Evolutionary conservation across 2,329 filamentous ascomycete genomes (phyloP).

Genomic region (Didymella lethalis): DNA sequence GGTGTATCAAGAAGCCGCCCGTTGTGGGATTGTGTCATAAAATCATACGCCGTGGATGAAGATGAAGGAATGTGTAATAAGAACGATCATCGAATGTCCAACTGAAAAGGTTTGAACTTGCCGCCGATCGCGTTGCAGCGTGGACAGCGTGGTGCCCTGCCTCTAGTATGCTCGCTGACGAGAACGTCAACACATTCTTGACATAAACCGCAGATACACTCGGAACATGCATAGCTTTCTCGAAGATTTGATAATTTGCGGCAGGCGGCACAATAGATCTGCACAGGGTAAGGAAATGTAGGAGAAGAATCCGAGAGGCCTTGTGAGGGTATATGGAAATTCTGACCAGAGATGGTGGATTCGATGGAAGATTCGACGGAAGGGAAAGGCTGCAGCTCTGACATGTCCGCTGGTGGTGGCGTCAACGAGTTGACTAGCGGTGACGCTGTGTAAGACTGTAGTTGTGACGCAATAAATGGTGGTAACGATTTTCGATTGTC

Average conservation of each 20-base stretch:
- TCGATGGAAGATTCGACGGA: conserved; percentile 85
- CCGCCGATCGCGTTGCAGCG: conserved; percentile 80
- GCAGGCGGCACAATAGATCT: conserved; percentile 93
- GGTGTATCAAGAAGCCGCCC: conserved; percentile 13
- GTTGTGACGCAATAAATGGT: conserved; percentile 60
- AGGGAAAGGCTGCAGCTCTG: conserved; percentile 75
- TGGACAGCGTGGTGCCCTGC: conserved; percentile 75
- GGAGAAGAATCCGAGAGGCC: conserved; percentile 69
- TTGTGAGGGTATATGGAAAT: conserved; percentile 65
- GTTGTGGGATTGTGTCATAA: conserved; percentile 12
- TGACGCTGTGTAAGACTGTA: conserved; percentile 81
- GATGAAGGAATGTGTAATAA: conserved; percentile 16
- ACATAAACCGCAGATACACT: conserved; percentile 94
- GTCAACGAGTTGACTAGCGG: conserved; percentile 90
- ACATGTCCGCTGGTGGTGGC: conserved; percentile 67
- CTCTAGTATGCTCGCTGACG: conserved; percentile 74
- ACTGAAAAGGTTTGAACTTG: conserved; percentile 83
- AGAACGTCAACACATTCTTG: conserved; percentile 84
- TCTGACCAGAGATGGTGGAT: conserved; percentile 72
- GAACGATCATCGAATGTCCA: conserved; percentile 73
- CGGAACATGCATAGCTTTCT: conserved; percentile 91
- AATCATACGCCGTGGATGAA: conserved; percentile 24
- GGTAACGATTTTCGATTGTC: conserved; percentile 67
- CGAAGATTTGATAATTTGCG: conserved; percentile 77
- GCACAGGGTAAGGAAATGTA: conserved; percentile 61